Conservation (phyloP, 2,329 filamentous ascomycete genomes). For the Arachnopeziza araneosa region DNA sequence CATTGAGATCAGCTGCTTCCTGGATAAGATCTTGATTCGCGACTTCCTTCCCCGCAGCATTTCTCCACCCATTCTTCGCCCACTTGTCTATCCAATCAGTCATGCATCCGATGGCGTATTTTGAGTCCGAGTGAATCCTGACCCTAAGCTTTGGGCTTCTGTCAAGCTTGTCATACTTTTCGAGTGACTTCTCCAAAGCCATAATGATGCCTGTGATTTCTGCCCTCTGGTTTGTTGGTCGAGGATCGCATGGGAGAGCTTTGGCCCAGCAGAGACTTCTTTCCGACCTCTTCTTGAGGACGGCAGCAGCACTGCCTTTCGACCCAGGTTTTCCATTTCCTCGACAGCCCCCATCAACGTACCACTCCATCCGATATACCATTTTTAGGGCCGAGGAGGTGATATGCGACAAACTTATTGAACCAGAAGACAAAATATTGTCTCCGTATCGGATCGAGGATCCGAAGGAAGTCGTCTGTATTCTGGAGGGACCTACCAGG, state of each 20-base stretch:
- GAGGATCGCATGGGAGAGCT: slow-evolving; percentile 4
- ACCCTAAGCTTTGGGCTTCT: slow-evolving; percentile 20
- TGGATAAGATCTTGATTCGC: slow-evolving; percentile 34
- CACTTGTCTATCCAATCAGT: slow-evolving; percentile 31
- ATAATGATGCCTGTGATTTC: slow-evolving; percentile 38
- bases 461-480: too few species aligned
- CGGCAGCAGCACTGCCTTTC: slow-evolving; percentile 31
- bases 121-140: slow-evolving; percentile 33
- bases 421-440: too few species aligned
- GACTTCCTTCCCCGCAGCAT: slow-evolving; percentile 26
- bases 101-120: slow-evolving; percentile 33
- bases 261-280: background rate
- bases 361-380: slow-evolving; percentile 32
- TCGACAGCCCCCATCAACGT: slow-evolving; percentile 33
- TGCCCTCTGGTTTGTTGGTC: slow-evolving; percentile 33
- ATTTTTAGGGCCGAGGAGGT: slow-evolving; percentile 14
- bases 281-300: slow-evolving; percentile 13
- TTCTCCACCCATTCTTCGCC: slow-evolving; percentile 31
- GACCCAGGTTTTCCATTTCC: slow-evolving; percentile 25
- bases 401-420: too few species aligned
- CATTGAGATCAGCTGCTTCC: slow-evolving; percentile 25
- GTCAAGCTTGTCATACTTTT: slow-evolving; percentile 19
- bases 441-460: too few species aligned
- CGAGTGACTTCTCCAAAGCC: slow-evolving; percentile 42
- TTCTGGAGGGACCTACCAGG: too few species aligned